Base-by-base conservation (phyloP, 2,329 filamentous ascomycete genomes). In the Aspergillus fructus region DNA sequence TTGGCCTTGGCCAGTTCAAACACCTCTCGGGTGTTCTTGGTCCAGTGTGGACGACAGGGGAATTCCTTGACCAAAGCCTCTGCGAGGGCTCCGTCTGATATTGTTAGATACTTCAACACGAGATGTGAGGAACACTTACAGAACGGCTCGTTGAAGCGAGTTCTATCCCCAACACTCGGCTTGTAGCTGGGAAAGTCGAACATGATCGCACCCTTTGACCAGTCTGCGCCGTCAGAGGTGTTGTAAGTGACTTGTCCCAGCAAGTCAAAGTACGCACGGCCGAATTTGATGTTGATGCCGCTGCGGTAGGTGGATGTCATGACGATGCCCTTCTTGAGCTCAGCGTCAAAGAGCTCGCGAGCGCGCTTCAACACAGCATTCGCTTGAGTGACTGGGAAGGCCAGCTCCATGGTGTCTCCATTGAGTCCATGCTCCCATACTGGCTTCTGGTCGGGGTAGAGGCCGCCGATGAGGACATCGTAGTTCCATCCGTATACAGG, bases 231-330 rank as follows among this genome's bases (percentile, higher is more conserved):
- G 24, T 59, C 58, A 4, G 58, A 55, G 3, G 58, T 59, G 21
- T 54, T 49, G 34, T 59, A 59, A 5, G 58, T 59, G 15, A 59
- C 58, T 40, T 59, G 58, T 1, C 58, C 58, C 1, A 59, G 53
- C 39, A 59, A 27, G 27, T 59, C 58, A 48, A 50, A 59, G 37
- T 59, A 59, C 9, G 58, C 45, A 33, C 54, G 37, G 4, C 58
- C 58, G n/a, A 59, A 59, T n/a, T 59, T 59, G 49, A 59, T 59
- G 39, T 59, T 59, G 40, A 59, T 59, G 11, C 58, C 58, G n/a
- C 47, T 56, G 19, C 58, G 53, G 37, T 59, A 59, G 6, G 58
- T 59, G 11, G 58, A 59, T 2, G 58, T 59, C 58, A 59, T 59
- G 19, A 59, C 47, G 7, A 53, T 6, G n/a, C 30, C 37, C 21